Evolutionary conservation across 1,284 basidiomycete genomes (phyloP).

Genomic region (Cutaneotrichosporon cutaneum): DNA sequence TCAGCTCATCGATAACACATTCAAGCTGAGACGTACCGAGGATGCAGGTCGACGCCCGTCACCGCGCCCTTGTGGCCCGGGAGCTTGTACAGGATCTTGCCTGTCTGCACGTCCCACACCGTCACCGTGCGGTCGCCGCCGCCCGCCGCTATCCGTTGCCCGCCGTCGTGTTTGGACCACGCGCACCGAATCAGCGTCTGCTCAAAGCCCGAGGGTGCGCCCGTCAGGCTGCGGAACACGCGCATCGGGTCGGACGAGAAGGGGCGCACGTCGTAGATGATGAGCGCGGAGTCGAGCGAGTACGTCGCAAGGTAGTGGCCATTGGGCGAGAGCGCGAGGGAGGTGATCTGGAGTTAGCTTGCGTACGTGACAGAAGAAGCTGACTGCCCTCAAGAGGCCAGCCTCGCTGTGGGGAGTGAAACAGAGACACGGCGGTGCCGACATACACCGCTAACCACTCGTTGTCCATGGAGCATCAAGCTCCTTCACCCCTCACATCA

Average conservation of each 20-base stretch:
- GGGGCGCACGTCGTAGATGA: conserved; percentile 86
- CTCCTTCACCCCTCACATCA: not conserved
- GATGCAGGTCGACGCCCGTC: conserved; percentile 81
- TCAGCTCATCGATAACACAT: not conserved
- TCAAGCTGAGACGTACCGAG: conserved; percentile 36
- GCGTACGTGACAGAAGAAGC: not conserved
- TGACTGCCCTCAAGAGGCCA: too few relatives aligned
- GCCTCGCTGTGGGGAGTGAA: too few relatives aligned
- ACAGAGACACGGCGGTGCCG: too few relatives aligned
- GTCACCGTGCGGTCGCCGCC: conserved; percentile 64
- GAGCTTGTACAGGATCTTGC: conserved; percentile 81
- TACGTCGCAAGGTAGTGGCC: conserved; percentile 82
- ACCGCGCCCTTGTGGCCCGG: conserved; percentile 94
- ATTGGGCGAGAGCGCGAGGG: conserved; percentile 80
- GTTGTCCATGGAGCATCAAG: too few relatives aligned
- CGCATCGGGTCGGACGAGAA: conserved; percentile 80
- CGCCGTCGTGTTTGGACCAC: conserved; percentile 59
- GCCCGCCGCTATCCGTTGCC: conserved; percentile 53
- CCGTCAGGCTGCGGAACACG: conserved; percentile 73
- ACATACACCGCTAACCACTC: too few relatives aligned
- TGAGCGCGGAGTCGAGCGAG: conserved; percentile 77
- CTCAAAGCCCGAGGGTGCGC: conserved; percentile 88
- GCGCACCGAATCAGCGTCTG: conserved; percentile 72
- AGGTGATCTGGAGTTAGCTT: conserved; percentile 57
- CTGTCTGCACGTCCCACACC: conserved; percentile 88